Evolutionary conservation across 1,139 yeast species (phyloP), one percentile per base, ranked within the genome.

Genomic region (Saccharomyces hybrid): DNA sequence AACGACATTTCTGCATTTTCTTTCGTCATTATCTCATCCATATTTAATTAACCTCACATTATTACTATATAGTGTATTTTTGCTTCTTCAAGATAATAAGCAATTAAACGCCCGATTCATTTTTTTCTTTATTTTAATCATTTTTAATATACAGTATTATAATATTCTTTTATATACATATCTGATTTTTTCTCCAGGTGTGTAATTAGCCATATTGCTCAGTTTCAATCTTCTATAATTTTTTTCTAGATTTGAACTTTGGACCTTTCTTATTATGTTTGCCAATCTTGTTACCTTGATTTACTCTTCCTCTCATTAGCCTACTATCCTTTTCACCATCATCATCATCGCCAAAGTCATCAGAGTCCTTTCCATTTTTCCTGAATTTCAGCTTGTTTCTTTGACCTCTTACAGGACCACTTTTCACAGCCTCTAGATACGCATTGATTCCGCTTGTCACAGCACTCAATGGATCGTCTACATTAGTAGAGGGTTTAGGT

Each of bases 351-450:
- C 81, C 85, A 49, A 79, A 79, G 69, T 80, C 82, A 53, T 76
- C 79, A 51, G 81, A 81, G 53, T 79, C 78, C 50, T 76, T 76
- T 31, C 78, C 77, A 41, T 78, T 76, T 70, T 83, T 84, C 74
- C 86, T 88, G 74, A 83, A 93, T 73, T 90, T 91, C 78, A 90
- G 80, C 75, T 83, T 89, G 72, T 90, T 89, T 75, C 82, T 83
- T 75, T 88, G 97, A 55, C 97, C 97, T 72, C 96, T 84, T 4
- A 88, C 82, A 47, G 99, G 98, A 31, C 93, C 97, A 64, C 86
- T 88, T 70, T 83, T 86, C 44, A 93, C 89, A 11, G 98, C 99
- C 61, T 89, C 97, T 63, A 90, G 81, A 69, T 93, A 93, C 0
- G 97, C 97, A 69, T 88, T 88, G 59, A 91, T 81, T 27, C 96